Evolutionary conservation across 2,329 filamentous ascomycete genomes (phyloP).

Genomic region (Pseudovirgaria hyperparasitica): DNA sequence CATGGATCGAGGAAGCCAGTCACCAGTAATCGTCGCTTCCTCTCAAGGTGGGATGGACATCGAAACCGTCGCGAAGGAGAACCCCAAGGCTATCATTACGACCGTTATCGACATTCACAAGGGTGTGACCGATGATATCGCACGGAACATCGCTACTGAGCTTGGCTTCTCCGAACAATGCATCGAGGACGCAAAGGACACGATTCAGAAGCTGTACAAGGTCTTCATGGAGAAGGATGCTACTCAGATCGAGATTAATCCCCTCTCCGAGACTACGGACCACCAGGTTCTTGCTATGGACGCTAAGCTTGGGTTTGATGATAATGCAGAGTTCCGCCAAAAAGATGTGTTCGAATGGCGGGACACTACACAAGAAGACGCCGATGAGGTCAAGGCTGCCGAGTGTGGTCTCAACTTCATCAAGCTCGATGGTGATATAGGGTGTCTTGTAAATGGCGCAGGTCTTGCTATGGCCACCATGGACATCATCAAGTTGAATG

Average conservation of each 20-base stretch:
- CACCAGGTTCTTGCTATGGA: slow-evolving; percentile 99
- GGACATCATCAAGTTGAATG: slow-evolving; percentile 99
- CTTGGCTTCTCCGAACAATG: slow-evolving; percentile 98
- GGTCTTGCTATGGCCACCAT: slow-evolving; percentile 99
- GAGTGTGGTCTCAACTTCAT: slow-evolving; percentile 97
- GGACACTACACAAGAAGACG: slow-evolving; percentile 89
- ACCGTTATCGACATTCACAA: slow-evolving; percentile 87
- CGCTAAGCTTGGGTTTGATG: slow-evolving; percentile 96
- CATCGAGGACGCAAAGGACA: slow-evolving; percentile 86
- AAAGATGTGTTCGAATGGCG: slow-evolving; percentile 92
- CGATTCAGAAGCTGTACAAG: slow-evolving; percentile 98
- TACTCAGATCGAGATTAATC: slow-evolving; percentile 99
- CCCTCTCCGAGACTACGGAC: slow-evolving; percentile 93
- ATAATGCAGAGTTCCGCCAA: slow-evolving; percentile 97
- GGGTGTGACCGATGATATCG: slow-evolving; percentile 92
- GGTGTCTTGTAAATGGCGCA: slow-evolving; percentile 96
- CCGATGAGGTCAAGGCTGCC: slow-evolving; percentile 94
- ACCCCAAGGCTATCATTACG: slow-evolving; percentile 87
- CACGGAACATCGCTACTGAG: slow-evolving; percentile 74
- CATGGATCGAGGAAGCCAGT: slow-evolving; percentile 89
- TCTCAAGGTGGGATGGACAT: slow-evolving; percentile 99
- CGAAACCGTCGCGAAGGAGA: slow-evolving; percentile 96
- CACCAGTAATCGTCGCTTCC: slow-evolving; percentile 91
- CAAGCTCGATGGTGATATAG: slow-evolving; percentile 98
- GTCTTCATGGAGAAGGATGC: slow-evolving; percentile 98